phyloP scores from a whole-genome alignment of 306 rosid genomes.

The Begonia fuchsioides region DNA sequence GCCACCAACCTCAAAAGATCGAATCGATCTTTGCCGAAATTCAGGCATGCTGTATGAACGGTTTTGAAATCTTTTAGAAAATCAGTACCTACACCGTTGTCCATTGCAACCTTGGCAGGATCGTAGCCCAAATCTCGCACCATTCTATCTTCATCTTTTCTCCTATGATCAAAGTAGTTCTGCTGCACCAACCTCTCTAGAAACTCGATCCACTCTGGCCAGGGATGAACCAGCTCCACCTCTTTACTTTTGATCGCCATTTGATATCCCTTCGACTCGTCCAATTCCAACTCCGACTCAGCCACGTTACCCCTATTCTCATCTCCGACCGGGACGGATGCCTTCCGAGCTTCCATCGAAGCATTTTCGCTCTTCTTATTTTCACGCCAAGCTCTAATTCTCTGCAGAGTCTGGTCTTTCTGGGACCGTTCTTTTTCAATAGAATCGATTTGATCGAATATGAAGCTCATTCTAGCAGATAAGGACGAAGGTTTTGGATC shows the following conservation, averaged over 20 bases:
- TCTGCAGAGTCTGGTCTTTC: slow-evolving; percentile 73
- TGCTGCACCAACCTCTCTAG: slow-evolving; percentile 86
- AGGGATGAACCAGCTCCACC: slow-evolving; percentile 77
- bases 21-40: slow-evolving; percentile 86
- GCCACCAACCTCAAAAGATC: slow-evolving; percentile 68
- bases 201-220: slow-evolving; percentile 96
- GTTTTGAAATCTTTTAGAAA: slow-evolving; percentile 52
- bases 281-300: neutral
- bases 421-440: slow-evolving; percentile 70
- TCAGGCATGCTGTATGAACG: slow-evolving; percentile 63
- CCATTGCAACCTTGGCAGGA: slow-evolving; percentile 8
- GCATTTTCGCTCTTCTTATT: slow-evolving; percentile 25
- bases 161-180: slow-evolving; percentile 73
- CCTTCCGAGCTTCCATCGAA: slow-evolving; percentile 6
- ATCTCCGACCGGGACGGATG: slow-evolving; percentile 9
- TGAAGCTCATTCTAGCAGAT: slow-evolving; percentile 76
- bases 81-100: slow-evolving; percentile 26
- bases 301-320: neutral
- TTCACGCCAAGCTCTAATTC: slow-evolving; percentile 80
- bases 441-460: slow-evolving; percentile 88
- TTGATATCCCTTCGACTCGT: slow-evolving; percentile 1
- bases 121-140: slow-evolving; percentile 48
- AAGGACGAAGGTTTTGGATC: slow-evolving; percentile 46
- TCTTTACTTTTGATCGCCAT: slow-evolving; percentile 12
- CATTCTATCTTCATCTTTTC: slow-evolving; percentile 67